Evolutionary conservation across 306 rosid genomes (phyloP), one percentile per base, ranked within the genome.

Genomic region (Rosa persica): DNA sequence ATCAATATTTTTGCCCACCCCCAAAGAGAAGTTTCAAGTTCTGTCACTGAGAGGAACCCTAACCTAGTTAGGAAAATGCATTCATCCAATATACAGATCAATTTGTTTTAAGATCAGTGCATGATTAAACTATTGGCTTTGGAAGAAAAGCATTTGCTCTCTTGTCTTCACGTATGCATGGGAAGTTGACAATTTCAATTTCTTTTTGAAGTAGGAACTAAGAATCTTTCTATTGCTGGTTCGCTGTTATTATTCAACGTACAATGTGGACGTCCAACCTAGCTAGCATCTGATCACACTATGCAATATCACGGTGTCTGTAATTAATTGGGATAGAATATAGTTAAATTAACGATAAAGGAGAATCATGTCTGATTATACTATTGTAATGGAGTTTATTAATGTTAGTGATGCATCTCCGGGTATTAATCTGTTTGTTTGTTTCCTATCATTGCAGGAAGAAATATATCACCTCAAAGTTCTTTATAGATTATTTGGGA

Each of bases 131-230:
- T n/a, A n/a, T 7, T 8, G 42, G 40, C 8, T 27, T 11, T 3
- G 19, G 20, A 70, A 13, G 15, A 46, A 71, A 48, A 15, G 49
- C 22, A 73, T 54, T 52, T 38, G 76, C 66, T 51, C 76, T 38
- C n/a, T 72, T 72, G 66, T 52, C 66, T 38, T 52, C 66, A 52
- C 34, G 77, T 73, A 38, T 54, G 67, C 48, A 54, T 72, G 77
- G 34, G 67, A 38, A 23, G 77, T 54, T 73, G 51, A 73, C 76
- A 38, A 73, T 73, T 36, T 73, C 38, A 73, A 49, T 72, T 49
- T 49, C 46, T 72, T 49, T 27, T 30, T 47, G 52, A 20, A 6
- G 64, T 44, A 19, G 57, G n/a, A 30, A n/a, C 4, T 51, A 36
- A 54, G 76, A 73, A 73, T 73, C 38, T 73, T 73, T 54, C 38